Evolutionary conservation across 768 basidiomycete genomes (phyloP).

Genomic region (Austroboletus eburneus): DNA sequence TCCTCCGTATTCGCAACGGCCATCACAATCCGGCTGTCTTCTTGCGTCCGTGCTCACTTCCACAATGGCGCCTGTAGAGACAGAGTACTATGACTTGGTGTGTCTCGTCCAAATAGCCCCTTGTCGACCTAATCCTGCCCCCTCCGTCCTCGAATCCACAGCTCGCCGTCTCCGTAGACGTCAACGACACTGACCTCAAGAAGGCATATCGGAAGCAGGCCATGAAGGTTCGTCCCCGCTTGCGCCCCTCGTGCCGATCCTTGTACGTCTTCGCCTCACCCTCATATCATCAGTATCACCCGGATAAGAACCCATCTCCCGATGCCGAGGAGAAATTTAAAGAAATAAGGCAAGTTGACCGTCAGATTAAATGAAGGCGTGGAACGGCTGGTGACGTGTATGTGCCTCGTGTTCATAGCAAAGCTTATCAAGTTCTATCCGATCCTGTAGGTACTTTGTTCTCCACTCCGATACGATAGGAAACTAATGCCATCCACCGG

Average conservation of each 20-base stretch:
- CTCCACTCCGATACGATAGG: constrained; percentile 4
- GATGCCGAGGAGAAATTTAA: constrained; percentile 97
- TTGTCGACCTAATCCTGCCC: constrained; percentile 1
- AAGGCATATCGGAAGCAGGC: constrained; percentile 94
- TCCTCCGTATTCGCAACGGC: constrained; percentile 2
- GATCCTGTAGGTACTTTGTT: constrained; percentile 56
- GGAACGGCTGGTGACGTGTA: constrained; percentile 14
- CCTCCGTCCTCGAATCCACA: constrained; percentile 24
- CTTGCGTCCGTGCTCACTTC: too few species aligned
- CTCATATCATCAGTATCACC: constrained; percentile 66
- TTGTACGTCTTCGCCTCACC: background rate
- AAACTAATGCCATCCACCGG: constrained; percentile 8
- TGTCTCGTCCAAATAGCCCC: constrained; percentile 18
- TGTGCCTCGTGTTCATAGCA: constrained; percentile 43
- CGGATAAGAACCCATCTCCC: constrained; percentile 90
- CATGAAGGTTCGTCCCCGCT: constrained; percentile 63
- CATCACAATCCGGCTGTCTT: constrained; percentile 7
- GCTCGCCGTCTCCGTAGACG: constrained; percentile 71
- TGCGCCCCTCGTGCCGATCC: background rate
- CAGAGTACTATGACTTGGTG: constrained; percentile 85
- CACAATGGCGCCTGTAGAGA: constrained; percentile 82
- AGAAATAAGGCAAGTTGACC: constrained; percentile 70
- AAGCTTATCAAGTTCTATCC: constrained; percentile 92
- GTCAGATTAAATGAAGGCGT: constrained; percentile 10
- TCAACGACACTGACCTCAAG: constrained; percentile 78